Base-by-base conservation (phyloP, 2,329 filamentous ascomycete genomes). In the Amesomyces nigricolor region DNA sequence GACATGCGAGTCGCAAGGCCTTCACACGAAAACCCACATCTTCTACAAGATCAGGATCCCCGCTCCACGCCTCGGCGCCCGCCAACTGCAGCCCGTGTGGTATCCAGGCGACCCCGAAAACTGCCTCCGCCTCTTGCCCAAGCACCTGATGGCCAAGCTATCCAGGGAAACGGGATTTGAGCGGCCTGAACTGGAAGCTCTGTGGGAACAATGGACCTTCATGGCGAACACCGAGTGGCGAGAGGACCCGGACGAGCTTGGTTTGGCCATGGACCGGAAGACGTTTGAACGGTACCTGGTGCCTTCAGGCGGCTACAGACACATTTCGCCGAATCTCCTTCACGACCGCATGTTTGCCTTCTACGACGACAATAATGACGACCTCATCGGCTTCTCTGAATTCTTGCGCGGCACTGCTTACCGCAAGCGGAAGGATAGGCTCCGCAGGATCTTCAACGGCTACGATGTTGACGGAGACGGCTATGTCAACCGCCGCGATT, bases 291-390 rank as follows among this genome's bases (percentile, higher is more conserved):
- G 88, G 47, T 95, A 91, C 63, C 84, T 97, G 58, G 86, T 95
- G 7, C 89, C 90, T 3, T 88, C 88, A n/a, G 88, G 87, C 13
- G 87, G 87, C n/a, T 82, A 84, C 56, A 82, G 86, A 32, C 86
- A 90, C 53, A 83, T 87, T 10, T 80, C 87, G 0, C 89, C 92
- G 1, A 96, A 95, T 68, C 81, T 96, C 13, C 89, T 99, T 57
- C 94, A 95, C 67, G 92, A 99, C 69, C 87, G 94, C 62, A 94
- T 96, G 81, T 99, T 97, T 72, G 83, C 88, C 49, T 96, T 96
- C 70, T 99, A 96, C 70, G 94, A 99, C 71, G 88, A 86, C 32
- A 92, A 97, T 68, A 80, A 83, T 42, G 90, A 99, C 67, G 88
- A 88, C 19, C 75, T 95, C 7, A 96, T 99, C 64, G 88, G 89